A percentile compares a stretch with the other conserved stretches of the same genome.
These are phyloP conservation scores for peach (Prunus persica) DNA, from an alignment of 306 rosid species.

Conservation along the genomic window Prunus_persica_NCBIv2 NC_034015.1:572501-573000, in stretches of 20 bases:
- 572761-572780: conserved; percentile 30
- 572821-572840: conserved; percentile 40
- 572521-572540: conserved; percentile 35
- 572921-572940: conserved; percentile 26
- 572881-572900: conserved; percentile 30
- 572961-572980: conserved; percentile 30
- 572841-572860: conserved; percentile 29
- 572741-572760: conserved; percentile 23
- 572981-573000: conserved; percentile 32
- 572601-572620: conserved; percentile 30
- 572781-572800: conserved; percentile 46
- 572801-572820: conserved; percentile 49
- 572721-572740: conserved; percentile 40
- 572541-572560: conserved; percentile 50
- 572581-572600: conserved; percentile 37
- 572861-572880: conserved; percentile 29
- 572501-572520: conserved; percentile 32
- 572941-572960: conserved; percentile 34
- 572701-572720: conserved; percentile 33
- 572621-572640: conserved; percentile 32
- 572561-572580: conserved; percentile 44
- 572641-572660: conserved; percentile 31
- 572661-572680: conserved; percentile 33
- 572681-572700: conserved; percentile 39
- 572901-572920: conserved; percentile 32